Conservation (phyloP, 805 yeast genomes). For the Lipomyces anomalus region DNA sequence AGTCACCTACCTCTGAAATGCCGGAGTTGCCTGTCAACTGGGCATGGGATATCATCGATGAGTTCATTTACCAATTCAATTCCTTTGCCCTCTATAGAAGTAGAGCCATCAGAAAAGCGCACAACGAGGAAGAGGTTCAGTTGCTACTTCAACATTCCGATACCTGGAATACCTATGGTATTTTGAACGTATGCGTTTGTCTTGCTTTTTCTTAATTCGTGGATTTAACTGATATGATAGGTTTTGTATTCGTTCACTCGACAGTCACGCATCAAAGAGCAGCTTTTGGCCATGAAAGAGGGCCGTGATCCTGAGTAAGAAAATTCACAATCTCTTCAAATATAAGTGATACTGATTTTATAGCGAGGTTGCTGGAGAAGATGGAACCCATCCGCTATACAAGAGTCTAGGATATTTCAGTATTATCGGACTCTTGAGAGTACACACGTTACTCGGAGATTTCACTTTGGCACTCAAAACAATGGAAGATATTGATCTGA, state of each 20-base stretch:
- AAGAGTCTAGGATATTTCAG: conserved; percentile 45
- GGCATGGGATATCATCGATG: conserved; percentile 51
- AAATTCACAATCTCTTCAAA: no score
- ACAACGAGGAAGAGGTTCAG: conserved; percentile 34
- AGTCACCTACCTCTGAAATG: conserved; percentile 41
- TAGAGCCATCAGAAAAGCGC: conserved; percentile 34
- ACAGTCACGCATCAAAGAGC: conserved; percentile 39
- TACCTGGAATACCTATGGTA: conserved; percentile 45
- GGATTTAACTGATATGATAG: no score
- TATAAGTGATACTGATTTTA: neutral
- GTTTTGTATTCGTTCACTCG: conserved; percentile 44
- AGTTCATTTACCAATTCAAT: conserved; percentile 48
- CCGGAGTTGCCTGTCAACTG: conserved; percentile 46
- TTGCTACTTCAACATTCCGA: conserved; percentile 38
- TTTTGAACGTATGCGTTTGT: no score
- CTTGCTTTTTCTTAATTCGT: no score
- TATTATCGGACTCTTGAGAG: conserved; percentile 45
- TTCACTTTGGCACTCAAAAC: conserved; percentile 46
- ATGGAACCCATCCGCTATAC: conserved; percentile 41
- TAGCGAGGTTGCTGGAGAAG: conserved; percentile 39
- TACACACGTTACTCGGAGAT: conserved; percentile 47
- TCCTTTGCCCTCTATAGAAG: conserved; percentile 41
- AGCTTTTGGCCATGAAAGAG: conserved; percentile 33
- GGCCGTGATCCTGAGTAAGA: conserved; percentile 30
- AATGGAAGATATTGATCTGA: conserved; percentile 43